Evolutionary conservation across 352 stramenopile species (phyloP).

Genomic region (Peronospora destructor): DNA sequence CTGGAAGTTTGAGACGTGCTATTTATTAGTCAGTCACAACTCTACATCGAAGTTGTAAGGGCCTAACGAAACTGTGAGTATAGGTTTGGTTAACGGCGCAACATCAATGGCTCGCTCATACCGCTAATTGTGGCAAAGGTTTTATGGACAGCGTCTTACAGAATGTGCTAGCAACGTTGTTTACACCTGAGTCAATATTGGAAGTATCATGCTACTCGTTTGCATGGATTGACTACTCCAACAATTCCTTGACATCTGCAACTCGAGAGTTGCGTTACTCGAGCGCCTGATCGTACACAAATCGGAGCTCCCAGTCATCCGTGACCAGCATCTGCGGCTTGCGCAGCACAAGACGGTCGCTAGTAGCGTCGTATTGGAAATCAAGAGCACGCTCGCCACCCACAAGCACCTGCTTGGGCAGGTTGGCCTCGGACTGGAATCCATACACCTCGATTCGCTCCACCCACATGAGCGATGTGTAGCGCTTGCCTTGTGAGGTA

Average conservation of each 20-base stretch:
- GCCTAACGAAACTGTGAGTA: too few relatives aligned
- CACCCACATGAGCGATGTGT: slow-evolving; percentile 53
- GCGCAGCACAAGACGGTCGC: slow-evolving; percentile 70
- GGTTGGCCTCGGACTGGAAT: slow-evolving; percentile 32
- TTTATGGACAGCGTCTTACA: too few relatives aligned
- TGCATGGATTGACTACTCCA: slow-evolving; percentile 16
- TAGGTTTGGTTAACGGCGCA: too few relatives aligned
- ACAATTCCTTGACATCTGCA: slow-evolving; percentile 6
- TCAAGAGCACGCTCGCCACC: slow-evolving; percentile 37
- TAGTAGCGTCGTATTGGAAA: slow-evolving; percentile 57
- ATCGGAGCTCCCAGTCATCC: slow-evolving; percentile 61
- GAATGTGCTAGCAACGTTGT: not conserved
- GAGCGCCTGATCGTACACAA: slow-evolving; percentile 36
- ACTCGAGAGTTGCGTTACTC: slow-evolving; percentile 13
- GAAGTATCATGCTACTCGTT: not conserved
- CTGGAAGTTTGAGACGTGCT: too few relatives aligned
- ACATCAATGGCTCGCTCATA: too few relatives aligned
- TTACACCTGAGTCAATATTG: not conserved
- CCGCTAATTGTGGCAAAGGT: too few relatives aligned
- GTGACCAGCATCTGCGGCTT: slow-evolving; percentile 73
- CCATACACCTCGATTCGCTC: slow-evolving; percentile 85
- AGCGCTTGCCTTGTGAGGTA: slow-evolving; percentile 29
- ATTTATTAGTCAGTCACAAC: too few relatives aligned
- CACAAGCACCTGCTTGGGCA: slow-evolving; percentile 42
- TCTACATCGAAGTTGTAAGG: too few relatives aligned